Conservation (phyloP, 768 basidiomycete genomes). For the Amanita subjunquillea region DNA sequence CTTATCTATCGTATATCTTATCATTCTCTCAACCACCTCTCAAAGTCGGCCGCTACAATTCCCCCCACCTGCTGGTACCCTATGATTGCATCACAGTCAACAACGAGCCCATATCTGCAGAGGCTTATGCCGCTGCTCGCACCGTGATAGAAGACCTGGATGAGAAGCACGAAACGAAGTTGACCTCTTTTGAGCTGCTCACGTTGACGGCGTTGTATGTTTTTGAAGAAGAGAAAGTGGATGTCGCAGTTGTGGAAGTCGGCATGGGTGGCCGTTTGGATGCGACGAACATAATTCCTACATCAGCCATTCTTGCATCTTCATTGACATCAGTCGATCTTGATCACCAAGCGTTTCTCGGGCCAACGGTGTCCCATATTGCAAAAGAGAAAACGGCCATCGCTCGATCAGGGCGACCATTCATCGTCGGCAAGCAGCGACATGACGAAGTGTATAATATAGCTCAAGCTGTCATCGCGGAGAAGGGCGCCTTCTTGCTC, state of each 20-base stretch:
- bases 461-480: constrained; percentile 22
- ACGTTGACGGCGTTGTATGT: constrained; percentile 71
- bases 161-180: constrained; percentile 27
- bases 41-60: constrained; percentile 78
- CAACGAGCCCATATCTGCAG: constrained; percentile 35
- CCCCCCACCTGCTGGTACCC: constrained; percentile 77
- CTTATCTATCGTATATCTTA: constrained; percentile 72
- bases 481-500: constrained; percentile 28
- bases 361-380: constrained; percentile 63
- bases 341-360: constrained; percentile 90
- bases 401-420: constrained; percentile 46
- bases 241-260: constrained; percentile 83
- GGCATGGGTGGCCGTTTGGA: constrained; percentile 92
- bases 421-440: constrained; percentile 59
- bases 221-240: constrained; percentile 63
- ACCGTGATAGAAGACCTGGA: constrained; percentile 39
- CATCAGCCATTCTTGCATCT: constrained; percentile 60
- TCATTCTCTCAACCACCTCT: constrained; percentile 40
- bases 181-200: constrained; percentile 77
- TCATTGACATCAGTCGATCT: constrained; percentile 81
- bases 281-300: constrained; percentile 85
- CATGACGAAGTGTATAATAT: constrained; percentile 33
- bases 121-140: constrained; percentile 37
- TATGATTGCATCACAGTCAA: constrained; percentile 71
- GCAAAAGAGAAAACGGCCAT: constrained; percentile 81